Percentiles rank a stretch among this genome's conserved stretches.
These are phyloP conservation scores for Ogataea hybrid DNA, from an alignment of 1,139 yeast species.

Conservation along the genomic window DNA sequence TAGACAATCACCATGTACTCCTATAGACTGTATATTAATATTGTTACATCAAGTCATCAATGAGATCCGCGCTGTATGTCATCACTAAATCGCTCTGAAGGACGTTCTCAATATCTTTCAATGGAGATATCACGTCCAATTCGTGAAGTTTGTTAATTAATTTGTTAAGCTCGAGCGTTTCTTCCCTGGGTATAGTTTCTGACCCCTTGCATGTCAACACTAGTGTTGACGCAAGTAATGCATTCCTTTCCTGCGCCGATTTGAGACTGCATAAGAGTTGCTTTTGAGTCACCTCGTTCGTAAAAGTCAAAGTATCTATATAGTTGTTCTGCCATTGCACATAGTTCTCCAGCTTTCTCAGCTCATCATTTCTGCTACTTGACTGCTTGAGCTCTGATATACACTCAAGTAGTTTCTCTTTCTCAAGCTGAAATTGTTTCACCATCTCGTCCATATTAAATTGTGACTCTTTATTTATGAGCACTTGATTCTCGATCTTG, in stretches of 20 bases:
- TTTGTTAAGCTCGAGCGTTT: constrained; percentile 1
- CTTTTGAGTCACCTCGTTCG: constrained; percentile 13
- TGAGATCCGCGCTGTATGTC: constrained; percentile 2
- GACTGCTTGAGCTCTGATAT: constrained; percentile 15
- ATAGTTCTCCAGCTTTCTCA: constrained; percentile 22
- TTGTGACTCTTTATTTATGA: constrained; percentile 33
- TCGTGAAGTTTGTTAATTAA: constrained; percentile 7
- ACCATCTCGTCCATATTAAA: constrained; percentile 19
- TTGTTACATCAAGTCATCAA: not conserved
- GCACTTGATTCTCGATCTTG: constrained; percentile 62
- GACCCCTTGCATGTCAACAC: not conserved
- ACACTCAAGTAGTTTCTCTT: constrained; percentile 14
- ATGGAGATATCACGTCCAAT: constrained; percentile 5
- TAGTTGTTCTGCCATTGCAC: constrained; percentile 25
- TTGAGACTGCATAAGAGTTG: constrained; percentile 7
- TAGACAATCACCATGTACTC: constrained; percentile 1
- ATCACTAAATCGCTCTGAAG: constrained; percentile 6
- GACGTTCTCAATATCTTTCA: constrained; percentile 6
- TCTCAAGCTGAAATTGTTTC: constrained; percentile 21
- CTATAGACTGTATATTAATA: constrained; percentile 8
- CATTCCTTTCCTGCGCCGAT: constrained; percentile 9
- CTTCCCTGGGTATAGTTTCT: constrained; percentile 1
- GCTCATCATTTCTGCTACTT: constrained; percentile 4
- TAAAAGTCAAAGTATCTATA: constrained; percentile 20
- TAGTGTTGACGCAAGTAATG: constrained; percentile 8